Evolutionary conservation across 2,329 filamentous ascomycete species (phyloP).

Genomic region (Aspergillus sclerotialis): DNA sequence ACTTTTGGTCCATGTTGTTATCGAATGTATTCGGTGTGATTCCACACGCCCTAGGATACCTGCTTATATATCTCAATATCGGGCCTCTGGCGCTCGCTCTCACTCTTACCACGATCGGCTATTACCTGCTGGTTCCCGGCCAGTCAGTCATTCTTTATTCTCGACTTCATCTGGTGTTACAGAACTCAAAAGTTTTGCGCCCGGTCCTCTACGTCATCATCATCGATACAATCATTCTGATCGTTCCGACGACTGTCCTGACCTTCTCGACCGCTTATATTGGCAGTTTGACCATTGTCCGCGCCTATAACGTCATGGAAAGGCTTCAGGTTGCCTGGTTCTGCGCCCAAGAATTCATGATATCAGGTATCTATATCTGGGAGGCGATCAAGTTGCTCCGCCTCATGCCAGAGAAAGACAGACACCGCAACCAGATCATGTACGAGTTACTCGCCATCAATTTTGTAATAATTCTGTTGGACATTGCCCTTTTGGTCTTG

Average conservation of each 20-base stretch:
- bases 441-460: slow-evolving; percentile 38
- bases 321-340: slow-evolving; percentile 48
- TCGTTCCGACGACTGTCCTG: slow-evolving; percentile 34
- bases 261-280: slow-evolving; percentile 25
- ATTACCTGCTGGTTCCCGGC: slow-evolving; percentile 36
- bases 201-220: slow-evolving; percentile 36
- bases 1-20: slow-evolving; percentile 39
- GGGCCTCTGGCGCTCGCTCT: slow-evolving; percentile 22
- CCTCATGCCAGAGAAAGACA: not conserved
- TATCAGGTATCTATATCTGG: slow-evolving; percentile 44
- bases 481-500: slow-evolving; percentile 26
- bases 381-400: slow-evolving; percentile 43
- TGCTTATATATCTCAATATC: slow-evolving; percentile 33
- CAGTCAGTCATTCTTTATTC: slow-evolving; percentile 41
- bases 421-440: slow-evolving; percentile 19
- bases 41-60: slow-evolving; percentile 32
- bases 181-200: slow-evolving; percentile 21
- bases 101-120: slow-evolving; percentile 30
- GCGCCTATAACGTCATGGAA: slow-evolving; percentile 36
- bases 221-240: slow-evolving; percentile 28
- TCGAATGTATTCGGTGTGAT: slow-evolving; percentile 29
- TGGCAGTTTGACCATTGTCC: not conserved
- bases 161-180: slow-evolving; percentile 36
- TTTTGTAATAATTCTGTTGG: slow-evolving; percentile 33
- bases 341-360: slow-evolving; percentile 45